These are phyloP conservation scores for Diaporthe velutina DNA, from an alignment of 2,329 filamentous ascomycete species.

Conservation along the genomic window DNA sequence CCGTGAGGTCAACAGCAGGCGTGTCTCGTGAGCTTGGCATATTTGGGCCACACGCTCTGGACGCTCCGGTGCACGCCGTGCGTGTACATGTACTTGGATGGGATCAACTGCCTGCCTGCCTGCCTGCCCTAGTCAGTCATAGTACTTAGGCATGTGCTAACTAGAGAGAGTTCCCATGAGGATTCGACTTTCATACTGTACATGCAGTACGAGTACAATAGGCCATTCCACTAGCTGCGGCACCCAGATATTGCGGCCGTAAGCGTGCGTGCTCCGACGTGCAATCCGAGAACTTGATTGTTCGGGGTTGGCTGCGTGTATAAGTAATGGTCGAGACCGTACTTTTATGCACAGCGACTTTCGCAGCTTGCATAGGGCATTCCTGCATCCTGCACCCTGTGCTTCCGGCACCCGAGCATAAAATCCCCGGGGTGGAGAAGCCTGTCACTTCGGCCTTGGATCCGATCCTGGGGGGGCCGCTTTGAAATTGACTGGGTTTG, in stretches of 20 bases:
- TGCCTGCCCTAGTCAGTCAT: neutral
- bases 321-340: slow-evolving; percentile 13
- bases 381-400: slow-evolving; percentile 26
- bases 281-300: neutral
- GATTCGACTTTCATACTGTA: neutral
- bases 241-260: slow-evolving; percentile 22
- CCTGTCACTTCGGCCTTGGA: slow-evolving; percentile 25
- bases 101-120: neutral
- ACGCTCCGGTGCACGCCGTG: neutral
- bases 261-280: neutral
- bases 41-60: neutral
- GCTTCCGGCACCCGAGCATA: slow-evolving; percentile 28
- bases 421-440: slow-evolving; percentile 25
- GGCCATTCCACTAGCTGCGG: slow-evolving; percentile 5
- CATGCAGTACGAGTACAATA: neutral
- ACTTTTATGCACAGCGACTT: slow-evolving; percentile 19
- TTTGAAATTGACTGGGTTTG: slow-evolving; percentile 2
- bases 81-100: neutral
- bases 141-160: neutral
- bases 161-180: neutral
- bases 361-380: slow-evolving; percentile 17
- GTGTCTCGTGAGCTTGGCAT: slow-evolving; percentile 9
- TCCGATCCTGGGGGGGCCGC: neutral
- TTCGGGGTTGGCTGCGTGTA: no score
- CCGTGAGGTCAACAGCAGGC: slow-evolving; percentile 2